Evolutionary conservation across 352 stramenopile genomes (phyloP).

Genomic region (Phytophthora quininea): DNA sequence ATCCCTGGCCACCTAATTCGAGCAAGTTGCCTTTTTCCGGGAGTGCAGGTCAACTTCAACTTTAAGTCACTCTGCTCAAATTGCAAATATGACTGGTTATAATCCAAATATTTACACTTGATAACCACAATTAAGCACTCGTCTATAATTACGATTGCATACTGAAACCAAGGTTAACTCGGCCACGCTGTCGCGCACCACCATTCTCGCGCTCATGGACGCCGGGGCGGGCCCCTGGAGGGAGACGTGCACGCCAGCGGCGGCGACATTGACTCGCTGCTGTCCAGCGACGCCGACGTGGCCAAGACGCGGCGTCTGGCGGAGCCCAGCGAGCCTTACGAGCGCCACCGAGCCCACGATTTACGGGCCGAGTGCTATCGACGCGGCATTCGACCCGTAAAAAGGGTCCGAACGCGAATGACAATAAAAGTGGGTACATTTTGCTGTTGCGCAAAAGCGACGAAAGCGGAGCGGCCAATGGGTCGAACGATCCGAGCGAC

Average conservation of each 20-base stretch:
- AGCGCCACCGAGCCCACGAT: constrained; percentile 75
- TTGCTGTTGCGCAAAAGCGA: constrained; percentile 70
- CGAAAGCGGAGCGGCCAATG: constrained; percentile 20
- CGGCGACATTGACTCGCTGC: constrained; percentile 74
- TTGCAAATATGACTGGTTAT: background rate
- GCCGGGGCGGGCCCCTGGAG: constrained; percentile 29
- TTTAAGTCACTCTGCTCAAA: background rate
- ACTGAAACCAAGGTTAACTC: background rate
- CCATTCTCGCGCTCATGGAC: constrained; percentile 18
- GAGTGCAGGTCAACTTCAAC: background rate
- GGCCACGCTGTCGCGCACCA: background rate
- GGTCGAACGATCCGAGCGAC: constrained; percentile 19
- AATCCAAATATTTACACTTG: background rate
- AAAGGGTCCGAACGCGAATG: constrained; percentile 83
- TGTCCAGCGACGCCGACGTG: constrained; percentile 45
- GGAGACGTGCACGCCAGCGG: constrained; percentile 51
- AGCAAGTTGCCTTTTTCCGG: background rate
- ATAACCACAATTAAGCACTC: too few species aligned
- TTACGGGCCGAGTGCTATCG: constrained; percentile 83
- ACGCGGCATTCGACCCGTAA: constrained; percentile 78
- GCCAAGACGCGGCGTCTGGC: constrained; percentile 48
- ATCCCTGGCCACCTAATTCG: background rate
- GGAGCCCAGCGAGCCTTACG: constrained; percentile 56
- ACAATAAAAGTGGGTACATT: constrained; percentile 88
- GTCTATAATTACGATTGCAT: background rate